Evolutionary conservation across 78 protist species (phyloP).

Genomic region (Pigoraptor vietnamica): DNA sequence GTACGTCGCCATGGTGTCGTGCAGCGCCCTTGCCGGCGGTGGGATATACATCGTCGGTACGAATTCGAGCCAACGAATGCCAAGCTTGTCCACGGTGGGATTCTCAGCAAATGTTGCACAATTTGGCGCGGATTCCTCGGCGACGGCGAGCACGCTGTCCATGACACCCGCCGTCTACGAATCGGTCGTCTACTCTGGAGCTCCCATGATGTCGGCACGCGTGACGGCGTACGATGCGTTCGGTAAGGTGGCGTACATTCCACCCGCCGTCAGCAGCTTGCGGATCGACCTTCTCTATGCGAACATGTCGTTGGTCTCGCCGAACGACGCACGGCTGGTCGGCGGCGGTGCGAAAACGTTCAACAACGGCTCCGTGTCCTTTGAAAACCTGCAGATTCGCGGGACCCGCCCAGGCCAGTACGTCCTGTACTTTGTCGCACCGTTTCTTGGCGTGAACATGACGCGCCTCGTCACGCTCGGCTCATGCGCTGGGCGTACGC

Average conservation of each 20-base stretch:
- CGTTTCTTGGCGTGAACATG: not conserved
- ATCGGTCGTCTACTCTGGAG: not conserved
- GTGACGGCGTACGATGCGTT: not conserved
- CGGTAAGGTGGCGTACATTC: not conserved
- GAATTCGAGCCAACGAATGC: not conserved
- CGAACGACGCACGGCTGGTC: not conserved
- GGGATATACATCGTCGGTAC: not conserved
- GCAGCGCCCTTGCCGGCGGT: not conserved
- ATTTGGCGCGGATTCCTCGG: not conserved
- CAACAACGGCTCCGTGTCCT: not conserved
- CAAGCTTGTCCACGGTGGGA: not conserved
- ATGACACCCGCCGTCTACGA: not conserved
- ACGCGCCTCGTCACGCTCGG: not conserved
- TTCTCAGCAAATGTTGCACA: not conserved
- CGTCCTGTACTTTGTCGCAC: not conserved
- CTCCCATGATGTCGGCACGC: not conserved
- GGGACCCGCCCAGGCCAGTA: not conserved
- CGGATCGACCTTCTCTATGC: not conserved
- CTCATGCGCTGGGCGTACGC: not conserved
- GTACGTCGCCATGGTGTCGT: not conserved
- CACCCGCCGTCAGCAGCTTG: not conserved
- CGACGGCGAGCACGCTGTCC: not conserved
- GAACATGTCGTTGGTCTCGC: not conserved
- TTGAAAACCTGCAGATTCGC: not conserved
- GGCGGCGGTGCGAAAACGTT: not conserved